Base-by-base conservation (phyloP, 2,329 filamentous ascomycete genomes). In the Ceratocystiopsis sp. region DNA sequence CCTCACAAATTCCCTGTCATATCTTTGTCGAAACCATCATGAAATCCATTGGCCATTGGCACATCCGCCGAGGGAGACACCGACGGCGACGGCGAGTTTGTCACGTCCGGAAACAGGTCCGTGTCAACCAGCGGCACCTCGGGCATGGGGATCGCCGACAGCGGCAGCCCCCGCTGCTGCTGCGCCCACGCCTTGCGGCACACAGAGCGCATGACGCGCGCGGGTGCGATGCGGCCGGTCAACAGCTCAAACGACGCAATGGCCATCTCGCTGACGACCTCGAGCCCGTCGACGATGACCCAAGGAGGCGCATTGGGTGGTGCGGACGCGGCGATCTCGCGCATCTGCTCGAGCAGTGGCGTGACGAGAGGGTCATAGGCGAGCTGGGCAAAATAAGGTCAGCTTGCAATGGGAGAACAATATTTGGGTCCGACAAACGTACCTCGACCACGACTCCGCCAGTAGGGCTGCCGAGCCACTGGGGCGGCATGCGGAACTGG, bases 231-330 rank as follows among this genome's bases (percentile, higher is more conserved):
- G 39, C 80, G 70, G 6, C 80, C 80, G 0, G 80, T 84, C 63
- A 84, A 80, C 18, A 84, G 61, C 59, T 85, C 80, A 54, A 84
- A 85, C 43, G 83, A 78, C 32, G 80, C 80, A 56, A 80, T 80
- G 1, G 78, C 80, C 63, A 84, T 81, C 57, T 85, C 81, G 5
- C 75, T 72, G 15, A 85, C 65, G 37, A 84, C 73, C 50, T 84
- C 79, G 10, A 85, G 61, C 0, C 80, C 80, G 53, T 84, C 78
- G 40, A 84, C 71, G 37, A 82, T 66, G 0, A 80, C 74, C 80
- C 80, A 86, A 33, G 78, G 63, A 46, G 69, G 65, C 41, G 70
- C 62, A 39, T 69, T 63, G 51, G 69, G 59, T 48, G 33, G 13
- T 48, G 69, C 62, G 49, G 33, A 13, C 48, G 69, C 62, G 10